Evolutionary conservation across 140 eudicot species (phyloP).

Genomic region (Ambrosia hybrid): DNA sequence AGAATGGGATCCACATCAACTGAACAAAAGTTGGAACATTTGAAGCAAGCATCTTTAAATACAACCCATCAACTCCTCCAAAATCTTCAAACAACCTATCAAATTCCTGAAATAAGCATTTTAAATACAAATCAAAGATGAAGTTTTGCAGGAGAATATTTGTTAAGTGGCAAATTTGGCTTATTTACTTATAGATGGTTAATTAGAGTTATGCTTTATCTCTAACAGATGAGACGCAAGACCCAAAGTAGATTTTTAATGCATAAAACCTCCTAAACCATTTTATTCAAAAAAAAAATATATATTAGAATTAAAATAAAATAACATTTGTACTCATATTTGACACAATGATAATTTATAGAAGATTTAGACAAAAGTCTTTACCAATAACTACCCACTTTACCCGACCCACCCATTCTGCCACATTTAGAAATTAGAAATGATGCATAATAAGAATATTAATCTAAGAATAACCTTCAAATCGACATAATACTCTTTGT

Average conservation of each 20-base stretch:
- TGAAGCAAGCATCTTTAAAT: conserved; percentile 80
- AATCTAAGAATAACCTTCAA: conserved; percentile 44
- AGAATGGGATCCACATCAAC: conserved; percentile 87
- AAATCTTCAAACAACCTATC: conserved; percentile 75
- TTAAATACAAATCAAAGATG: conserved; percentile 17
- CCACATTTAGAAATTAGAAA: neutral
- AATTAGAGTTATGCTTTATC: neutral
- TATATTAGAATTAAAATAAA: neutral
- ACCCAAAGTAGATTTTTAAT: no score
- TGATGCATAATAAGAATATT: neutral
- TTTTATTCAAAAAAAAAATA: no score
- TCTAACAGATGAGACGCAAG: no score
- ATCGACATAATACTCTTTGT: conserved; percentile 59
- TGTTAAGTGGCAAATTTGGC: conserved; percentile 11
- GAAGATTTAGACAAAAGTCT: neutral
- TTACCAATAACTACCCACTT: neutral
- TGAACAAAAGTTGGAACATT: conserved; percentile 70
- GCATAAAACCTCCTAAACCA: no score
- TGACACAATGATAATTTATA: neutral
- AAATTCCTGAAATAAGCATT: conserved; percentile 53
- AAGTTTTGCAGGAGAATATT: conserved; percentile 15
- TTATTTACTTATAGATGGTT: neutral
- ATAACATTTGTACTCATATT: neutral
- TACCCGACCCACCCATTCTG: neutral
- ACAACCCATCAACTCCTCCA: conserved; percentile 87